Conservation (phyloP, 495 filamentous ascomycete species). For the Penicillium longicatenatum region DNA sequence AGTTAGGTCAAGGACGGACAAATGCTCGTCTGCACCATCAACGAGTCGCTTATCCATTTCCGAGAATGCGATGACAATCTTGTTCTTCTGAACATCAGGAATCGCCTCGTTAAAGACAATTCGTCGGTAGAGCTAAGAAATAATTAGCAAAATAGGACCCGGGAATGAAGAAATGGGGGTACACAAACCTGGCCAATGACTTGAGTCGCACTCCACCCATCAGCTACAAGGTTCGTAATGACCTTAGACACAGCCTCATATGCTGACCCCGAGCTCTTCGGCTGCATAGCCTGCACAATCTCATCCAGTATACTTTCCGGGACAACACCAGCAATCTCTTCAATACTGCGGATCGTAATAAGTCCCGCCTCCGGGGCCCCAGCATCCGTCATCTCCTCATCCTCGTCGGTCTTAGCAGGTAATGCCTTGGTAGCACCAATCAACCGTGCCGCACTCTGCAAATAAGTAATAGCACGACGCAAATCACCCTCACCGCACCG, state of each 20-base stretch:
- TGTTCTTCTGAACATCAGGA: constrained; percentile 82
- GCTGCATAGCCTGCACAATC: constrained; percentile 77
- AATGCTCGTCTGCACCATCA: constrained; percentile 97
- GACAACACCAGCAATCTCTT: constrained; percentile 96
- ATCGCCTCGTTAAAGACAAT: constrained; percentile 83
- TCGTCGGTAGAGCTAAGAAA: constrained; percentile 72
- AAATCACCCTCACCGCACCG: constrained; percentile 90
- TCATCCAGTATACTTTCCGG: constrained; percentile 69
- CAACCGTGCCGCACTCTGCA: constrained; percentile 86
- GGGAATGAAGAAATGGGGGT: constrained; percentile 1
- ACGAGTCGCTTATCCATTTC: constrained; percentile 91
- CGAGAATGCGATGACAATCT: constrained; percentile 85
- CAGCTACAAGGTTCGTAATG: constrained; percentile 87
- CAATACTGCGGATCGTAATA: constrained; percentile 76
- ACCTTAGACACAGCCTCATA: constrained; percentile 76
- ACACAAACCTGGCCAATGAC: constrained; percentile 69
- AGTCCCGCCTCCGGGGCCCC: constrained; percentile 23
- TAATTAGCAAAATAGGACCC: constrained; percentile 5
- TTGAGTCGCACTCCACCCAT: constrained; percentile 98
- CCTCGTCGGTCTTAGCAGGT: constrained; percentile 51
- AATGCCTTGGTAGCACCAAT: constrained; percentile 56
- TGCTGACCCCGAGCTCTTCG: constrained; percentile 59
- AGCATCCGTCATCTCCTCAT: constrained; percentile 52
- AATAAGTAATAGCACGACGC: constrained; percentile 91
- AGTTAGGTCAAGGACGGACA: constrained; percentile 83